These are phyloP conservation scores for Aspergillus sp. DNA, from an alignment of 2,329 filamentous ascomycete genomes.

Conservation along the genomic window DNA sequence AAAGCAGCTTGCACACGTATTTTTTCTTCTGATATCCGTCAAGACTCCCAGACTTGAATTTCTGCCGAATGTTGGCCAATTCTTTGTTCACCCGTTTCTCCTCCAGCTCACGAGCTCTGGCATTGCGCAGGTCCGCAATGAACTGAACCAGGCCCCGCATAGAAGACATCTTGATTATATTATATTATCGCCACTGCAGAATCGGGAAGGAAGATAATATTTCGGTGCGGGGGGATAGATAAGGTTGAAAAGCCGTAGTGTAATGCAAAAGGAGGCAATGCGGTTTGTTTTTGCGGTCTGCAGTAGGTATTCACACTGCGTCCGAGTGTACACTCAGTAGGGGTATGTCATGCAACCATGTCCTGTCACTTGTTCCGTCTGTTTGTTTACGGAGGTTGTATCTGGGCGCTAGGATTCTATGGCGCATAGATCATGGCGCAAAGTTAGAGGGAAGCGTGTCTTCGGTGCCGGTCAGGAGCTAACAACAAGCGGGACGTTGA, in stretches of 20 bases:
- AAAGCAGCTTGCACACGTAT: conserved; percentile 99
- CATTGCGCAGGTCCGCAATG: conserved; percentile 94
- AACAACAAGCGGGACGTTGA: not conserved
- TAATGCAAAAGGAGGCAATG: not conserved
- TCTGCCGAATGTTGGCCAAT: conserved; percentile 95
- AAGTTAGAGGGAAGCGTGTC: conserved; percentile 10
- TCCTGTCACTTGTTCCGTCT: conserved; percentile 17
- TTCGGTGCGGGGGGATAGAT: not conserved
- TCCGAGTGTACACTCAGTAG: conserved; percentile 1
- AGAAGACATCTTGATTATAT: conserved; percentile 40
- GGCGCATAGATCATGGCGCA: conserved; percentile 27
- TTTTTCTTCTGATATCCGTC: conserved; percentile 99
- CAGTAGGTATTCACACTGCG: conserved; percentile 5
- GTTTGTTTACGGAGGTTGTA: not conserved
- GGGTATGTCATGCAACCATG: conserved; percentile 31
- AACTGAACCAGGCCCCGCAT: conserved; percentile 86
- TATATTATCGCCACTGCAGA: not conserved
- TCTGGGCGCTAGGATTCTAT: conserved; percentile 8
- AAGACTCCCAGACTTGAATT: conserved; percentile 93
- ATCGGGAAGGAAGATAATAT: not conserved
- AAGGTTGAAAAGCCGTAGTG: not conserved
- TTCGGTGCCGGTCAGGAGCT: conserved; percentile 9
- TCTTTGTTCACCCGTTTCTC: conserved; percentile 99
- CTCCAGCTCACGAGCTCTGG: conserved; percentile 88
- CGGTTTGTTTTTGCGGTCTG: not conserved